phyloP scores from a whole-genome alignment of 2,329 filamentous ascomycete genomes.

The Penicillium sp. region DNA sequence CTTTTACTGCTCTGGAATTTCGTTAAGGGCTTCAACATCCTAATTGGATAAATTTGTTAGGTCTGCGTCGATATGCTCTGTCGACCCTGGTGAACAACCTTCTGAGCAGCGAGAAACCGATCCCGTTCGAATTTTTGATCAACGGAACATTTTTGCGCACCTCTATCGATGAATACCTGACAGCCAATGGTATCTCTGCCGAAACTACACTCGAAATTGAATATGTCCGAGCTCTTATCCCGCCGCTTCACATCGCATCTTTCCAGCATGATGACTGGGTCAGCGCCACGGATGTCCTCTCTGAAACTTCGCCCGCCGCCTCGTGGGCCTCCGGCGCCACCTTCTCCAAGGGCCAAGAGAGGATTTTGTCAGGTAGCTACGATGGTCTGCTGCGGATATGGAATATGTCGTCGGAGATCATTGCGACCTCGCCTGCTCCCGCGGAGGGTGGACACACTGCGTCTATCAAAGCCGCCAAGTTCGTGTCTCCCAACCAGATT shows the following conservation, averaged over 20 bases:
- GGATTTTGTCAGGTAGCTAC: slow-evolving; percentile 88
- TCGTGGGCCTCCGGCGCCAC: slow-evolving; percentile 52
- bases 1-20: slow-evolving; percentile 1
- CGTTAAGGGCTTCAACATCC: slow-evolving; percentile 1
- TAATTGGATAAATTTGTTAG: slow-evolving; percentile 32
- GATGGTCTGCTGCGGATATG: slow-evolving; percentile 86
- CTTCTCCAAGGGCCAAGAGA: slow-evolving; percentile 57
- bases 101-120: slow-evolving; percentile 52
- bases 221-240: slow-evolving; percentile 88
- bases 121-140: slow-evolving; percentile 82
- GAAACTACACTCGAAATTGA: slow-evolving; percentile 86
- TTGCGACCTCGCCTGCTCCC: slow-evolving; percentile 70
- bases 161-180: slow-evolving; percentile 86
- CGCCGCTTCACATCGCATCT: slow-evolving; percentile 82
- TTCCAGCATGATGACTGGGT: slow-evolving; percentile 99
- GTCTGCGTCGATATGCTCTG: slow-evolving; percentile 57
- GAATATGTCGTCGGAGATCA: slow-evolving; percentile 81
- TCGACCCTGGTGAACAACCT: slow-evolving; percentile 64
- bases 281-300: slow-evolving; percentile 78
- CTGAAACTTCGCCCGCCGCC: slow-evolving; percentile 61
- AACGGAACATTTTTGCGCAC: slow-evolving; percentile 89
- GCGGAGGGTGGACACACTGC: slow-evolving; percentile 71
- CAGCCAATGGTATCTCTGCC: slow-evolving; percentile 78
- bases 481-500: slow-evolving; percentile 73
- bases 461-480: slow-evolving; percentile 78